A percentile compares a stretch with the other conserved stretches of the same genome.
Evolutionary conservation across 768 basidiomycete genomes (phyloP).

Genomic region (Tremella yokohamensis): DNA sequence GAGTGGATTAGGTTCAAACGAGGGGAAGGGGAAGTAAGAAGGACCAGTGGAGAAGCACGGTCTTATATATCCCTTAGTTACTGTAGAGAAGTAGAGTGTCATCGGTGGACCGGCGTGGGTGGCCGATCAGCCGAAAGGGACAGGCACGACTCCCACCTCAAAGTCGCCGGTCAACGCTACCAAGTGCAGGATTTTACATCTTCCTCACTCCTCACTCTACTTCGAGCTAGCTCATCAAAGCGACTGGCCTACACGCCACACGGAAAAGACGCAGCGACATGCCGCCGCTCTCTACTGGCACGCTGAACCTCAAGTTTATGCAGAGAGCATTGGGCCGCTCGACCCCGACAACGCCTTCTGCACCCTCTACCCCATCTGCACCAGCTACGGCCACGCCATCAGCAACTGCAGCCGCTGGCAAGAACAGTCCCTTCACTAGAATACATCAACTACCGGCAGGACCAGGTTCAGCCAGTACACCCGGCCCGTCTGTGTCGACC

Average conservation of each 20-base stretch:
- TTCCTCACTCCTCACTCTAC: background rate
- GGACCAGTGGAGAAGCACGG: background rate
- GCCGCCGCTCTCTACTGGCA: conserved; percentile 28
- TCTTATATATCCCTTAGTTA: background rate
- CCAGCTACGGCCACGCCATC: background rate
- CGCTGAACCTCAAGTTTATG: conserved; percentile 47
- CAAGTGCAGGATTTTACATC: background rate
- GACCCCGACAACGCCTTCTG: conserved; percentile 1
- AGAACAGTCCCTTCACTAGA: no score
- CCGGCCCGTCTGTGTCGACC: background rate
- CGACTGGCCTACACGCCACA: no score
- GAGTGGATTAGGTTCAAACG: no score
- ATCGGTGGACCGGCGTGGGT: no score
- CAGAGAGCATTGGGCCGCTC: conserved; percentile 26
- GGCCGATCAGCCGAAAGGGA: background rate
- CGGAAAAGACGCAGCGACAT: conserved; percentile 11
- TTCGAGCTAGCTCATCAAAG: no score
- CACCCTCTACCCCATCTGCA: background rate
- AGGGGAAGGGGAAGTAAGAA: no score
- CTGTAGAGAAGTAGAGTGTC: background rate
- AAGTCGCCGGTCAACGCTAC: no score
- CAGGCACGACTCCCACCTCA: background rate
- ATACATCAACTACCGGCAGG: background rate
- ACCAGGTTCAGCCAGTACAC: background rate
- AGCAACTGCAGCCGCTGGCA: no score